These are phyloP conservation scores for Danielozyma ontarioensis DNA, from an alignment of 805 yeast species.

Conservation along the genomic window DNA sequence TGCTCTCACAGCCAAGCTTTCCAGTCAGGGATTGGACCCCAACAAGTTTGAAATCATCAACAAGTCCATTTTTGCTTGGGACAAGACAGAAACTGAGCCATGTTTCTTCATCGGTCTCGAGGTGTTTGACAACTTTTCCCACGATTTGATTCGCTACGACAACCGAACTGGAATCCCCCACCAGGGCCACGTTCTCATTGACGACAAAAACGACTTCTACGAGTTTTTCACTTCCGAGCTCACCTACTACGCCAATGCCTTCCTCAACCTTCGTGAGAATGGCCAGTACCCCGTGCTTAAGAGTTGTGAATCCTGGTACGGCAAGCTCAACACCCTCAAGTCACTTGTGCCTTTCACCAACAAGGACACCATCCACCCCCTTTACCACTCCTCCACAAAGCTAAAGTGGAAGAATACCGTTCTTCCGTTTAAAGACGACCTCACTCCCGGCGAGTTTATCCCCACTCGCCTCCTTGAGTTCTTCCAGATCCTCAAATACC, in stretches of 20 bases:
- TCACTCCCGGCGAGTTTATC: constrained; percentile 70
- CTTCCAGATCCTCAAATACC: constrained; percentile 53
- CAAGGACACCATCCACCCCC: constrained; percentile 49
- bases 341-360: constrained; percentile 25
- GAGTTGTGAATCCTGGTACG: constrained; percentile 11
- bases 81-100: constrained; percentile 50
- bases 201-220: constrained; percentile 67
- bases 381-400: constrained; percentile 43
- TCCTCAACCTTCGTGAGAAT: constrained; percentile 50
- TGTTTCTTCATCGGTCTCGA: constrained; percentile 78
- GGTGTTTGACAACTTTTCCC: constrained; percentile 80
- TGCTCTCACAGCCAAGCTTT: constrained; percentile 29
- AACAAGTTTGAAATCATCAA: constrained; percentile 61
- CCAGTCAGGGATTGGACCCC: constrained; percentile 43
- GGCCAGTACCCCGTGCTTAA: constrained; percentile 35
- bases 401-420: constrained; percentile 44
- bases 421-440: constrained; percentile 61
- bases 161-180: constrained; percentile 58
- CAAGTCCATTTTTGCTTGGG: constrained; percentile 75
- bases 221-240: constrained; percentile 65
- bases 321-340: constrained; percentile 20
- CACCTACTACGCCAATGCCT: constrained; percentile 51
- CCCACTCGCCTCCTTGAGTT: constrained; percentile 73
- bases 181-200: constrained; percentile 75
- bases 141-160: constrained; percentile 76